Conservation (phyloP, 2,329 filamentous ascomycete genomes). For the Dothiorella sarmentorum region DNA sequence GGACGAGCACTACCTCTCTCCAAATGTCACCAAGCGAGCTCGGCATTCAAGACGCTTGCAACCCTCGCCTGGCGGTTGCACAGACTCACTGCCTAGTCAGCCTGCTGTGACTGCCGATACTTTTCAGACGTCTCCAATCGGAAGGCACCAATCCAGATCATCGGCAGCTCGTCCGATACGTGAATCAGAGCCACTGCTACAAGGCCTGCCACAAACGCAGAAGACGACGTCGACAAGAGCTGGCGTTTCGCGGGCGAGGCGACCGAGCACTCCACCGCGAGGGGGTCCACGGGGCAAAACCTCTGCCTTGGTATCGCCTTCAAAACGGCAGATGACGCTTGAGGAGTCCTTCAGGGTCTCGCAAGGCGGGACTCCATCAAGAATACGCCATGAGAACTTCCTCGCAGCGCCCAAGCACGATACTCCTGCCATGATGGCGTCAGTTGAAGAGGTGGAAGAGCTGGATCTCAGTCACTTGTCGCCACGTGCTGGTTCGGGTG, state of each 20-base stretch:
- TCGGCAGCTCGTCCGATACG: background rate
- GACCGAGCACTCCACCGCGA: background rate
- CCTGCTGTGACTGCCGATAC: background rate
- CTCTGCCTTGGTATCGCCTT: background rate
- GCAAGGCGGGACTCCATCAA: background rate
- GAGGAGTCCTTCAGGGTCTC: background rate
- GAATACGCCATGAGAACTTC: background rate
- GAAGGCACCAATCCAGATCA: background rate
- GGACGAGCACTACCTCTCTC: conserved; percentile 10
- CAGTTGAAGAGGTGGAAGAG: conserved; percentile 12
- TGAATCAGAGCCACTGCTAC: background rate
- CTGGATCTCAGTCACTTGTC: conserved; percentile 14
- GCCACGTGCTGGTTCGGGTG: background rate
- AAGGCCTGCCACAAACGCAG: background rate
- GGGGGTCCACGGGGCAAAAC: background rate
- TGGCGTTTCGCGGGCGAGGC: background rate
- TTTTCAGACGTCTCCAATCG: background rate
- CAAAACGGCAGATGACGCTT: conserved; percentile 1
- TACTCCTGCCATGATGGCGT: background rate
- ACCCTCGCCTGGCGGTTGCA: background rate
- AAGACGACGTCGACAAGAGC: background rate
- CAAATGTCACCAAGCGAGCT: conserved; percentile 10
- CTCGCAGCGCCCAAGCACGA: background rate
- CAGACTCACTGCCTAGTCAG: background rate
- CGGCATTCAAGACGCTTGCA: background rate